phyloP scores from a whole-genome alignment of 805 yeast species.

The Candida sphagnicola region DNA sequence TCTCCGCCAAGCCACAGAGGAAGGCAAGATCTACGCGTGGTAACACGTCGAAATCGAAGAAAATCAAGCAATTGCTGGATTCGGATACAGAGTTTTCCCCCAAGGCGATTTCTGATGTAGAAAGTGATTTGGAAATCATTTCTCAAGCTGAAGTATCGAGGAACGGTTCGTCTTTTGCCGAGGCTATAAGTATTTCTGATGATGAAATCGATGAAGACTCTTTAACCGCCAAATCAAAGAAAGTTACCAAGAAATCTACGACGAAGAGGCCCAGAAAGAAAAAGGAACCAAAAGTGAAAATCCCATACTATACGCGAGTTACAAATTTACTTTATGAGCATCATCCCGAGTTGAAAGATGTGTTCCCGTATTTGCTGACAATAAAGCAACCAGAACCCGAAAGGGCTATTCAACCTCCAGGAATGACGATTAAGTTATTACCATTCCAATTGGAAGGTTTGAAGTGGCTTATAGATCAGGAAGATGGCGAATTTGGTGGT shows the following conservation, averaged over 20 bases:
- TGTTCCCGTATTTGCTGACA: constrained; percentile 61
- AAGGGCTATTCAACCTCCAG: constrained; percentile 70
- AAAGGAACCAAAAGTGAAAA: constrained; percentile 48
- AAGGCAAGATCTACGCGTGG: constrained; percentile 11
- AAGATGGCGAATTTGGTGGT: constrained; percentile 72
- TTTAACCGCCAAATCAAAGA: constrained; percentile 15
- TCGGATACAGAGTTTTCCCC: constrained; percentile 11
- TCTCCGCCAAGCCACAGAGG: constrained; percentile 6
- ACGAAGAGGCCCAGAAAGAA: constrained; percentile 22
- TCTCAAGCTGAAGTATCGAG: constrained; percentile 10
- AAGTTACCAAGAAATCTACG: constrained; percentile 7
- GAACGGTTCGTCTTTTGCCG: constrained; percentile 19
- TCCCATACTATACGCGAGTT: constrained; percentile 65
- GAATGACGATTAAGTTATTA: constrained; percentile 65
- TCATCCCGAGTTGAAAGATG: constrained; percentile 75
- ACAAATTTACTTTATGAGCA: constrained; percentile 63
- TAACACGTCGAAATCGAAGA: constrained; percentile 8
- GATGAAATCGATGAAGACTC: constrained; percentile 15
- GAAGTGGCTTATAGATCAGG: constrained; percentile 84
- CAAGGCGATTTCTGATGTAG: constrained; percentile 12
- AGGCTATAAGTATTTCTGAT: constrained; percentile 26
- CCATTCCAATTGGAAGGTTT: constrained; percentile 95
- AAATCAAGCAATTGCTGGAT: constrained; percentile 10
- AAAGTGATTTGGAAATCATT: constrained; percentile 25
- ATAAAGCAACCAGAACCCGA: constrained; percentile 46